Percentiles rank a stretch among this genome's conserved stretches.
These are phyloP conservation scores for Ceratobasidium theobromae DNA, from an alignment of 1,284 basidiomycete genomes.

Conservation along the genomic window DNA sequence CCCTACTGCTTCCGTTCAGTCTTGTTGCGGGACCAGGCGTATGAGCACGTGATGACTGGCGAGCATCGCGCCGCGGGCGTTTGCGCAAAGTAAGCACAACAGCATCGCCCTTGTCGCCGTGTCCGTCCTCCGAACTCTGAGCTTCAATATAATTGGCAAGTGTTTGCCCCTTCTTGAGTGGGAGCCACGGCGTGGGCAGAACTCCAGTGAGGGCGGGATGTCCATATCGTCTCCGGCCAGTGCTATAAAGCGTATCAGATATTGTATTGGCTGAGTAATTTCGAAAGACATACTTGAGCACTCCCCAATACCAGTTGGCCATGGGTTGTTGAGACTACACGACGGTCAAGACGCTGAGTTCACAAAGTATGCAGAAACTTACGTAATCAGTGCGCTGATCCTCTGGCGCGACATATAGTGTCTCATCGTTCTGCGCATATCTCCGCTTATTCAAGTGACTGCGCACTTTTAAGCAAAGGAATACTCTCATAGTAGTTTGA, in stretches of 20 bases:
- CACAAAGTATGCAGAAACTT: conserved; percentile 40
- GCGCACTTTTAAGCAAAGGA: not conserved
- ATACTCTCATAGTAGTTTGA: conserved; percentile 26
- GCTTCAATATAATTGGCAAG: conserved; percentile 50
- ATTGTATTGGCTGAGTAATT: conserved; percentile 21
- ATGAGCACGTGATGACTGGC: conserved; percentile 9
- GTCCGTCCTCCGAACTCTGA: conserved; percentile 48
- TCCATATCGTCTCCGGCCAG: conserved; percentile 83
- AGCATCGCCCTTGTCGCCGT: conserved; percentile 54
- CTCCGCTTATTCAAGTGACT: conserved; percentile 81
- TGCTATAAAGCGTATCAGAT: conserved; percentile 49
- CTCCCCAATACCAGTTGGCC: conserved; percentile 88
- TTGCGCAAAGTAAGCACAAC: conserved; percentile 69
- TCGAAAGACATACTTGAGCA: conserved; percentile 65
- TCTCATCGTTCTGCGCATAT: conserved; percentile 92
- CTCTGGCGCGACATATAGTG: conserved; percentile 88
- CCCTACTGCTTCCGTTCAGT: conserved; percentile 1
- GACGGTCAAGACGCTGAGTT: not conserved
- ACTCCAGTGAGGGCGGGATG: conserved; percentile 88
- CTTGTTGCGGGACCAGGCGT: not conserved
- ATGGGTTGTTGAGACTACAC: conserved; percentile 87
- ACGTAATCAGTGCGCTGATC: conserved; percentile 90
- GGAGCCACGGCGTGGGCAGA: conserved; percentile 89
- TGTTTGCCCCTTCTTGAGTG: conserved; percentile 74
- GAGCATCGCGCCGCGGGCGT: conserved; percentile 11